phyloP scores from a whole-genome alignment of 2,329 filamentous ascomycete species.

The Dactylellina drechsleri region DNA sequence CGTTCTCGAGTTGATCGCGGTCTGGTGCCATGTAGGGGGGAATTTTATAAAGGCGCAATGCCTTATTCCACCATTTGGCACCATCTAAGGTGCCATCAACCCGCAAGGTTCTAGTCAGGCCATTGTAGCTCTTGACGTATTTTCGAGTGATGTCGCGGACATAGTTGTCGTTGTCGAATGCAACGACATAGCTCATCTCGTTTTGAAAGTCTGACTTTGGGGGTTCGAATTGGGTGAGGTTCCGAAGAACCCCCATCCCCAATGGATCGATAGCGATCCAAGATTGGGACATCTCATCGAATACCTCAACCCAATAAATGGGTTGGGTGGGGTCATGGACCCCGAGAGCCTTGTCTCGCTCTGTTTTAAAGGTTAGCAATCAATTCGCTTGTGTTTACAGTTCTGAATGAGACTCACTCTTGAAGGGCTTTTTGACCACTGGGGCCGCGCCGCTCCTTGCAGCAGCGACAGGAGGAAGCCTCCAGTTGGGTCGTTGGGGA shows the following conservation, averaged over 20 bases:
- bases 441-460: constrained; percentile 16
- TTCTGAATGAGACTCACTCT: constrained; percentile 22
- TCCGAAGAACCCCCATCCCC: constrained; percentile 81
- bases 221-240: constrained; percentile 80
- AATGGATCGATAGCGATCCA: constrained; percentile 90
- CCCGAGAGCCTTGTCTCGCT: constrained; percentile 60
- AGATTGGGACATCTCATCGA: constrained; percentile 85
- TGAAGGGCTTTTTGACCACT: constrained; percentile 14
- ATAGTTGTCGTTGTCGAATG: constrained; percentile 76
- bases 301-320: constrained; percentile 93
- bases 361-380: constrained; percentile 50
- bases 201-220: constrained; percentile 79
- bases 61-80: constrained; percentile 67
- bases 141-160: constrained; percentile 86
- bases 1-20: constrained; percentile 84
- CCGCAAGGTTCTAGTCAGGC: constrained; percentile 84
- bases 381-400: neutral
- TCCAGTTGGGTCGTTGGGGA: constrained; percentile 34
- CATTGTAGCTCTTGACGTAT: constrained; percentile 87
- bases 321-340: constrained; percentile 80
- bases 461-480: constrained; percentile 35
- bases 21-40: constrained; percentile 63
- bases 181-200: constrained; percentile 81
- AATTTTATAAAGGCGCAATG: constrained; percentile 61
- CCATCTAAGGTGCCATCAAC: constrained; percentile 74